A percentile compares a stretch with the other conserved stretches of the same genome.
Conservation (phyloP, 768 basidiomycete species). For the Dioszegia hungarica region DNA sequence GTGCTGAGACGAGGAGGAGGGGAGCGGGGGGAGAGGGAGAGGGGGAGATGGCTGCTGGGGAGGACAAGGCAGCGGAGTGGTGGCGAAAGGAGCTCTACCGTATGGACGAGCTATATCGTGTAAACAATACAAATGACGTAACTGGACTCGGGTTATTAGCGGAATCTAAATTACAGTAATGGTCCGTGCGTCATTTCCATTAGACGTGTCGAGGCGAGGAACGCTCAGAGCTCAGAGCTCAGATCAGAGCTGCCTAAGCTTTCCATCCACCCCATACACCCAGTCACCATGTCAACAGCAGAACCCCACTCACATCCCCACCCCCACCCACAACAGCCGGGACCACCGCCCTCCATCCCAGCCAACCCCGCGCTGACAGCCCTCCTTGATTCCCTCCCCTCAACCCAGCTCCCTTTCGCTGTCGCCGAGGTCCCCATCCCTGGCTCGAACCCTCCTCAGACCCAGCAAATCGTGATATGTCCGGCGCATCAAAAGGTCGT, state of each 20-base stretch:
- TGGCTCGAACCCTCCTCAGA: constrained; percentile 29
- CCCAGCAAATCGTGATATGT: constrained; percentile 58
- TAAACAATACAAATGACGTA: constrained; percentile 3
- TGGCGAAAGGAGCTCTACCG: neutral
- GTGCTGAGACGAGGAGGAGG: too few species aligned
- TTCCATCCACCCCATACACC: neutral
- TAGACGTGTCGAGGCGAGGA: neutral
- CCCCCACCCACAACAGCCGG: constrained; percentile 8
- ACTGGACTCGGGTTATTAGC: neutral
- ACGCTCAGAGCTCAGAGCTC: too few species aligned
- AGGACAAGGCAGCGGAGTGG: neutral
- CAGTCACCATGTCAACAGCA: neutral
- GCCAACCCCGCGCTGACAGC: constrained; percentile 33
- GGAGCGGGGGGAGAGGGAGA: neutral
- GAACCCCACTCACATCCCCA: constrained; percentile 6
- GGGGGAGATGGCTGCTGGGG: neutral
- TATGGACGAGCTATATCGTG: neutral
- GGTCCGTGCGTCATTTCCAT: too few species aligned
- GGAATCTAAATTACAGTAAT: too few species aligned
- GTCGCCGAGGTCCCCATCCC: constrained; percentile 25
- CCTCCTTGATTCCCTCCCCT: constrained; percentile 41
- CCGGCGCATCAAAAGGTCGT: constrained; percentile 56
- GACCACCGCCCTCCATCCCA: constrained; percentile 19
- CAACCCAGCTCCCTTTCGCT: constrained; percentile 26
- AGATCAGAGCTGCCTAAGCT: neutral